Base-by-base conservation (phyloP, 2,329 filamentous ascomycete species). In the Cucurbitaria berberidis region DNA sequence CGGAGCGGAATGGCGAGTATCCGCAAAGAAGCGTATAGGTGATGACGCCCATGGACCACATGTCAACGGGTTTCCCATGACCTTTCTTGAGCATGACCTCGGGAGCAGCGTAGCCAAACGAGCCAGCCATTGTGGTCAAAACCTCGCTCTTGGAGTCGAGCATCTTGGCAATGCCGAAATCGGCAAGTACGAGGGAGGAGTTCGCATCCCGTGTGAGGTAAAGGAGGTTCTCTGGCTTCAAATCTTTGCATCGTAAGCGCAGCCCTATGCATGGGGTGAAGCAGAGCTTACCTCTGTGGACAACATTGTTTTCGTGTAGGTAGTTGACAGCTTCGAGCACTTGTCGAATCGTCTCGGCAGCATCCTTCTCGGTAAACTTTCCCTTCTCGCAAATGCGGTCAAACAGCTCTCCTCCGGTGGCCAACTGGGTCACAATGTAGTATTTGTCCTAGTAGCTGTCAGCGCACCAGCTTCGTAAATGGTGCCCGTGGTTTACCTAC, bases 1-100 rank as follows among this genome's bases (percentile, higher is more conserved):
- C 95, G 57, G 92, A 95, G 64, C 95, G 88, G 85, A 99, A 99
- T 18, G 95, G 95, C 39, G 93, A 97, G 81, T 99, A 99, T 64
- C 95, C 95, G 74, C 96, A 99, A 45, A 99, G 89, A 24, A 99
- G 83, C 15, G 95, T 99, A 78, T 99, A 99, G 36, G 95, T 98
- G 70, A 99, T 99, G 69, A 99, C 95, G 58, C 95, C 95, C 78
- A 99, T 84, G 3, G 95, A 98, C 95, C 95, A 99, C 91, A 99
- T 96, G 74, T 99, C 95, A 29, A 98, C 95, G 4, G 95, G 91
- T 78, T 98, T 99, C 74, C 95, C 95, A 74, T 99, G 96, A 18
- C 95, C 95, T 72, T 91, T 88, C 82, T 97, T 97, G 61, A 96
- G 83, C 95, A 99, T 99, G 54, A 99, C 93, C 76, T 99, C 95